Evolutionary conservation across 805 yeast species (phyloP).

Genomic region (Pichia pseudocactophila): DNA sequence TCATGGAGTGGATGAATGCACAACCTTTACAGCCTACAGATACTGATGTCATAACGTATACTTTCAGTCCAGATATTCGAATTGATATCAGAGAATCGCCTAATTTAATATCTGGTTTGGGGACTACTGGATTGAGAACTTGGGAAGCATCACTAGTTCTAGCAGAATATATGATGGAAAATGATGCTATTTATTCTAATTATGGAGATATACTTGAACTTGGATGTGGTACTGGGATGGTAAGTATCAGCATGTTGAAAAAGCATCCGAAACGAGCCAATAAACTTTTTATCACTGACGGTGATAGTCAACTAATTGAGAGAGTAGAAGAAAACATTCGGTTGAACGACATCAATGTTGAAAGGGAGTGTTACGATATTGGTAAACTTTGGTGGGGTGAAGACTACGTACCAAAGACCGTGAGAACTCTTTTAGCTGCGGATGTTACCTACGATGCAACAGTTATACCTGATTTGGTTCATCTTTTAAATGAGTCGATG

Average conservation of each 20-base stretch:
- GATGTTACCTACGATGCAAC: constrained; percentile 80
- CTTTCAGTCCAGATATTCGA: constrained; percentile 5
- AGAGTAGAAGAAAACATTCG: constrained; percentile 35
- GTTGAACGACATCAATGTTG: constrained; percentile 30
- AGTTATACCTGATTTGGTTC: constrained; percentile 46
- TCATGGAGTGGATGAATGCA: constrained; percentile 30
- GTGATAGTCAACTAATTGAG: constrained; percentile 48
- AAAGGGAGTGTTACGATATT: constrained; percentile 17
- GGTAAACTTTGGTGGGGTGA: constrained; percentile 55
- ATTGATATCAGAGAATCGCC: constrained; percentile 51
- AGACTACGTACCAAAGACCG: constrained; percentile 31
- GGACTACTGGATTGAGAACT: constrained; percentile 83
- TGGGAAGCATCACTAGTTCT: constrained; percentile 88
- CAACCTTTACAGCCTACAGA: constrained; percentile 30
- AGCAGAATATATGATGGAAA: constrained; percentile 37
- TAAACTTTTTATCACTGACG: constrained; percentile 51
- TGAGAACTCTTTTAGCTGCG: constrained; percentile 63
- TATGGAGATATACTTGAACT: constrained; percentile 45
- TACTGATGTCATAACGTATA: constrained; percentile 31
- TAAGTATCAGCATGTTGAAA: constrained; percentile 40
- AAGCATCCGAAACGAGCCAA: constrained; percentile 4
- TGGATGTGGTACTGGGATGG: constrained; percentile 88
- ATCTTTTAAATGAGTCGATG: constrained; percentile 35
- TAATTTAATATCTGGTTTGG: constrained; percentile 55
- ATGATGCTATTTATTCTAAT: neutral